A percentile compares a stretch with the other conserved stretches of the same genome.
These are phyloP conservation scores for Pythium angustatum DNA, from an alignment of 352 stramenopile species.

Conservation along the genomic window DNA sequence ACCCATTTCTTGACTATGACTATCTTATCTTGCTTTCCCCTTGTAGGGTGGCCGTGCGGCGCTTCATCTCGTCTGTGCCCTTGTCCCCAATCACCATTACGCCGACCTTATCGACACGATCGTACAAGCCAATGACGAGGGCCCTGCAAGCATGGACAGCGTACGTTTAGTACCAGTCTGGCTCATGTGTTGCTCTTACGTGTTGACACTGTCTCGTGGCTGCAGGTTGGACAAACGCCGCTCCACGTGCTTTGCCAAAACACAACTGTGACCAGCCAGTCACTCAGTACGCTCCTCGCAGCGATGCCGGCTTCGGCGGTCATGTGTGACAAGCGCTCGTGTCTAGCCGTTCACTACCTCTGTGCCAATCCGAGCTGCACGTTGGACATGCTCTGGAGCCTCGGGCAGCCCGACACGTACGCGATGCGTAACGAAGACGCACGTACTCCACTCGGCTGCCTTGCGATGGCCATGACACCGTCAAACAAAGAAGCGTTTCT, in stretches of 20 bases:
- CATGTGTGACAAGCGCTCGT: slow-evolving; percentile 45
- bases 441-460: slow-evolving; percentile 42
- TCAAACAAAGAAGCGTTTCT: slow-evolving; percentile 39
- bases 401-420: slow-evolving; percentile 39
- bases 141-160: slow-evolving; percentile 39
- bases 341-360: slow-evolving; percentile 54
- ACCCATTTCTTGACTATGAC: too few species aligned
- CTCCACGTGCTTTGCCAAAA: slow-evolving; percentile 60
- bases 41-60: slow-evolving; percentile 43
- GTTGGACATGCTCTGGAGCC: slow-evolving; percentile 42
- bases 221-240: slow-evolving; percentile 43
- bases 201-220: too few species aligned
- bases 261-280: slow-evolving; percentile 43
- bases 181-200: too few species aligned
- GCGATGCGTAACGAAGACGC: slow-evolving; percentile 41
- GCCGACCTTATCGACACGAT: slow-evolving; percentile 59
- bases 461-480: slow-evolving; percentile 26
- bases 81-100: slow-evolving; percentile 52
- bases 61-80: slow-evolving; percentile 54
- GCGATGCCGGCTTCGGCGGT: slow-evolving; percentile 36
- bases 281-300: slow-evolving; percentile 34
- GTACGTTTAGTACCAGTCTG: too few species aligned
- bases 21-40: neutral
- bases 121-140: slow-evolving; percentile 41
- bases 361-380: slow-evolving; percentile 47